phyloP scores from a whole-genome alignment of 2,329 filamentous ascomycete genomes.

The Paraphoma sp. region DNA sequence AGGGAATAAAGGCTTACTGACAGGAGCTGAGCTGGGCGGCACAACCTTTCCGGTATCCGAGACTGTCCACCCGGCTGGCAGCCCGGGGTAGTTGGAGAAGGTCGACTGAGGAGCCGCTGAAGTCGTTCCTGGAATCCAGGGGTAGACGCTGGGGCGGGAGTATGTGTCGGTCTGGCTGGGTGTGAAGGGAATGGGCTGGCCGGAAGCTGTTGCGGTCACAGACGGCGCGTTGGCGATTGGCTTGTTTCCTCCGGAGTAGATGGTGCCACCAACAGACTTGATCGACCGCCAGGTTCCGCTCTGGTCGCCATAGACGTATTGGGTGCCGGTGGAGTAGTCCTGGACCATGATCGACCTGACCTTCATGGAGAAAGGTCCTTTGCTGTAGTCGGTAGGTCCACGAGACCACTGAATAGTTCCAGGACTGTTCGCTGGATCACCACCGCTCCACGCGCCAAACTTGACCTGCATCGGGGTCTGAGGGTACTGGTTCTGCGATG shows the following conservation, averaged over 20 bases:
- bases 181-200: slow-evolving; percentile 71
- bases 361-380: slow-evolving; percentile 86
- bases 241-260: slow-evolving; percentile 67
- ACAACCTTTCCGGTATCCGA: slow-evolving; percentile 80
- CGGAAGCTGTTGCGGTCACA: slow-evolving; percentile 67
- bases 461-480: slow-evolving; percentile 96
- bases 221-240: slow-evolving; percentile 66
- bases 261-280: slow-evolving; percentile 74
- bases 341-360: slow-evolving; percentile 77
- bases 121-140: slow-evolving; percentile 68
- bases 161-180: slow-evolving; percentile 65
- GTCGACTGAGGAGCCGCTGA: slow-evolving; percentile 57
- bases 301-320: slow-evolving; percentile 82
- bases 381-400: slow-evolving; percentile 81
- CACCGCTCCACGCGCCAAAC: slow-evolving; percentile 90
- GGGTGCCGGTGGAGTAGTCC: slow-evolving; percentile 90
- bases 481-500: slow-evolving; percentile 82
- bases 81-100: slow-evolving; percentile 59
- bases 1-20: slow-evolving; percentile 61
- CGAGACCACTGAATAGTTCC: slow-evolving; percentile 92
- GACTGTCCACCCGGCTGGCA: slow-evolving; percentile 84
- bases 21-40: slow-evolving; percentile 71
- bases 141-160: slow-evolving; percentile 53
- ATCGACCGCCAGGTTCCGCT: slow-evolving; percentile 85
- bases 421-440: slow-evolving; percentile 76